Conservation (phyloP, 1,284 basidiomycete genomes). For the Cutaneotrichosporon sp. region DNA sequence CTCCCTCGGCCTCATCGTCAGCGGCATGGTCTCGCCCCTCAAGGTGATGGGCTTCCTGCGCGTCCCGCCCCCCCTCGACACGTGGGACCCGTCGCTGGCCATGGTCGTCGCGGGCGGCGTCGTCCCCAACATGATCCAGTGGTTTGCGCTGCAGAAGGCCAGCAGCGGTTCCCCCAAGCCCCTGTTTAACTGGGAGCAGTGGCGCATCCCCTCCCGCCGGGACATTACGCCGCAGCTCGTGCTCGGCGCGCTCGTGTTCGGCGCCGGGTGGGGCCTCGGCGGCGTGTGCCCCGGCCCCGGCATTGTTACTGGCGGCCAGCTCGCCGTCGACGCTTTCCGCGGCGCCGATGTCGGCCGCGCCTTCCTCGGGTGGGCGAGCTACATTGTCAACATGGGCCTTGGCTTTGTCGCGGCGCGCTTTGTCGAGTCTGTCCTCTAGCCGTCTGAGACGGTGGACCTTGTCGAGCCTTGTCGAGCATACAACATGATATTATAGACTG, state of each 20-base stretch:
- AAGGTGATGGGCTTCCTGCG: constrained; percentile 64
- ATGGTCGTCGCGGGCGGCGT: constrained; percentile 56
- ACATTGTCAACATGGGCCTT: constrained; percentile 16
- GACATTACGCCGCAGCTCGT: constrained; percentile 60
- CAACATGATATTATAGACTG: not conserved
- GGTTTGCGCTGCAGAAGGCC: constrained; percentile 17
- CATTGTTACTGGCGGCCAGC: constrained; percentile 24
- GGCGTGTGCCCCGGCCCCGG: constrained; percentile 62
- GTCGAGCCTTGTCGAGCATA: not conserved
- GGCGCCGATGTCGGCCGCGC: constrained; percentile 8
- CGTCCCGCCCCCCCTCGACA: constrained; percentile 24
- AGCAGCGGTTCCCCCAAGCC: constrained; percentile 12
- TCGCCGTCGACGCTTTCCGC: constrained; percentile 3
- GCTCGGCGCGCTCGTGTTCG: constrained; percentile 63
- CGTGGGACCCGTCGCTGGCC: constrained; percentile 56
- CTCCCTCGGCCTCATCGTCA: constrained; percentile 61
- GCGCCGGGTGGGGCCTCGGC: constrained; percentile 66
- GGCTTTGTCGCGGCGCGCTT: constrained; percentile 19
- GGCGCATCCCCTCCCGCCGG: constrained; percentile 38
- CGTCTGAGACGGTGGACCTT: too few species aligned
- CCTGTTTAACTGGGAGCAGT: constrained; percentile 35
- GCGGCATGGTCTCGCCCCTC: constrained; percentile 60
- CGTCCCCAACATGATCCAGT: constrained; percentile 54
- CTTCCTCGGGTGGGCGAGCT: constrained; percentile 18
- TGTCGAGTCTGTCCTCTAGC: not conserved